Conservation (phyloP, 2,329 filamentous ascomycete species). For the Alternaria brassicae region DNA sequence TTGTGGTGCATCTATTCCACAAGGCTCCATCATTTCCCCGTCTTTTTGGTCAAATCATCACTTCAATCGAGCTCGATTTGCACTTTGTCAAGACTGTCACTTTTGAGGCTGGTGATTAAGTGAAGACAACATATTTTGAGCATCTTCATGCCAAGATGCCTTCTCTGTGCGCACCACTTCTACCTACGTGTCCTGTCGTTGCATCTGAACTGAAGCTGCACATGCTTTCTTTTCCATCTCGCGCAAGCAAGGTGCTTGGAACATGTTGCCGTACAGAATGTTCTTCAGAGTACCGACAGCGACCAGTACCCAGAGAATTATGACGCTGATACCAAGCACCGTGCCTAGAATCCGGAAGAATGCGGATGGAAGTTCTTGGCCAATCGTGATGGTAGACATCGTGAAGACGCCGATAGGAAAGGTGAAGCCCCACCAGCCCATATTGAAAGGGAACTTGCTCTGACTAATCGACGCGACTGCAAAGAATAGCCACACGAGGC, state of each 20-base stretch:
- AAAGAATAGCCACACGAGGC: constrained; percentile 62
- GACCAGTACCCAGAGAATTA: constrained; percentile 63
- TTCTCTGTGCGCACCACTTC: neutral
- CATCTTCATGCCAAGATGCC: too few relatives aligned
- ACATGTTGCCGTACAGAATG: constrained; percentile 57
- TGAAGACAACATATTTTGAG: too few relatives aligned
- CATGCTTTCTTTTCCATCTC: constrained; percentile 33
- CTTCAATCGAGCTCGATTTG: too few relatives aligned
- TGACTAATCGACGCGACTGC: constrained; percentile 57
- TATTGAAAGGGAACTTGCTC: constrained; percentile 63
- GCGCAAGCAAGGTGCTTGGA: constrained; percentile 62
- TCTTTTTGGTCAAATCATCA: too few relatives aligned
- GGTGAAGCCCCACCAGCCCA: constrained; percentile 68
- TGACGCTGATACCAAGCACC: constrained; percentile 56
- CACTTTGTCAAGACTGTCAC: too few relatives aligned
- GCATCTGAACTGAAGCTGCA: constrained; percentile 12
- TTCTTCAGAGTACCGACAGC: constrained; percentile 58
- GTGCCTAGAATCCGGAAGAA: constrained; percentile 66
- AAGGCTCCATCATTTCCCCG: too few relatives aligned
- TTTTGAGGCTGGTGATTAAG: too few relatives aligned
- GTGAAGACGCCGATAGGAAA: constrained; percentile 62
- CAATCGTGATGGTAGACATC: constrained; percentile 55
- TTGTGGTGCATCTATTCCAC: too few relatives aligned
- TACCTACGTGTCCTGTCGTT: constrained; percentile 3
- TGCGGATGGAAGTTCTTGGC: constrained; percentile 59